A percentile compares a stretch with the other conserved stretches of the same genome.
Conservation (phyloP, 225 moss, liverwort and hornwort species). For the Physcomitrellopsis africana region DNA sequence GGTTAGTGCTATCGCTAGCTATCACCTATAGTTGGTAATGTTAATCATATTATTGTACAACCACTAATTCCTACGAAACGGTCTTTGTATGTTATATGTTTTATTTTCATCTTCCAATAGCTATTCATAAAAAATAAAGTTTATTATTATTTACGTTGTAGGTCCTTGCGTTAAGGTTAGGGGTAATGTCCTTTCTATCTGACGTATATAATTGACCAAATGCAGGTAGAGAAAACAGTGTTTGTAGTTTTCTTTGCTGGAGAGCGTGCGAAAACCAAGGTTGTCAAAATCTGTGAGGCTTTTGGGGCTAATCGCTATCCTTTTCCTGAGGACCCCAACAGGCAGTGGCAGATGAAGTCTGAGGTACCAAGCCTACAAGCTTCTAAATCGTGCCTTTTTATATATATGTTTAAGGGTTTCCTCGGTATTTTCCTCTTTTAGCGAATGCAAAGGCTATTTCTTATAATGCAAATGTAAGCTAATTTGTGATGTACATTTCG, state of each 20-base stretch:
- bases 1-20: constrained; percentile 43
- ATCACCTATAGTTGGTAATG: neutral
- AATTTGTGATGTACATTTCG: too few relatives aligned
- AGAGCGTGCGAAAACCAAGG: constrained; percentile 92
- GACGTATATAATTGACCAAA: neutral
- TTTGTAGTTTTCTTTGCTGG: constrained; percentile 97
- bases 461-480: too few relatives aligned
- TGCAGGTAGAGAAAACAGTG: constrained; percentile 85
- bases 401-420: neutral
- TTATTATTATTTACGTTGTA: too few relatives aligned
- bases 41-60: too few relatives aligned
- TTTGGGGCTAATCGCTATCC: constrained; percentile 98
- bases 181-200: neutral
- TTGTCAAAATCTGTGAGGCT: constrained; percentile 94
- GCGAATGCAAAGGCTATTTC: too few relatives aligned
- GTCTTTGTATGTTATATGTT: neutral
- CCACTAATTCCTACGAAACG: neutral
- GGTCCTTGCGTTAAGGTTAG: neutral
- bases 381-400: neutral
- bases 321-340: constrained; percentile 82
- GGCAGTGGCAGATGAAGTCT: constrained; percentile 80
- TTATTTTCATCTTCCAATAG: too few relatives aligned
- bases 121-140: neutral
- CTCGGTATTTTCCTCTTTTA: neutral
- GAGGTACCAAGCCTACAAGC: constrained; percentile 54